phyloP scores from a whole-genome alignment of 192 early-diverging fungal species.

The Entomortierella chlamydospora region DNA sequence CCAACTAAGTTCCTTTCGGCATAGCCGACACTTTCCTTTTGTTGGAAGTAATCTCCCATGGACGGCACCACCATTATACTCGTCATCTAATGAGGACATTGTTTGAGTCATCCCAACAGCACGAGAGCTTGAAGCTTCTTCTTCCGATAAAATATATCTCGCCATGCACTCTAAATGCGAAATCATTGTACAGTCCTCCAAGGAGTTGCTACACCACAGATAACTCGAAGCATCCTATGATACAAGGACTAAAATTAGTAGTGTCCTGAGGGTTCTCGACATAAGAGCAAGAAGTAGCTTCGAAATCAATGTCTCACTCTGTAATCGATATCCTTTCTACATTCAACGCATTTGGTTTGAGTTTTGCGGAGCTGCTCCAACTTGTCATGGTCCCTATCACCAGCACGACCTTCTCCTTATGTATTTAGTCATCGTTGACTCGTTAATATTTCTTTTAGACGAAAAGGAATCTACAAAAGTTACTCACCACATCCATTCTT shows the following conservation, averaged over 20 bases:
- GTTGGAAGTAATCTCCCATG: conserved; percentile 20
- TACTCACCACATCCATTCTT: conserved; percentile 7
- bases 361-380: conserved; percentile 4
- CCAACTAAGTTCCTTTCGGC: conserved; percentile 22
- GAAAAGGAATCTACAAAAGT: no score
- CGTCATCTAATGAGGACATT: neutral
- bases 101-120: no score
- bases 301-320: conserved; percentile 5
- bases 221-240: conserved; percentile 18
- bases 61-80: no score
- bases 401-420: neutral
- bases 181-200: conserved; percentile 22
- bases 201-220: conserved; percentile 11
- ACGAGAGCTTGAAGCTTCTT: neutral
- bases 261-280: neutral
- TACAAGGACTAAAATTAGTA: neutral
- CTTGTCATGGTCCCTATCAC: neutral
- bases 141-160: conserved; percentile 12
- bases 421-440: no score
- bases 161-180: conserved; percentile 47
- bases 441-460: no score
- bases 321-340: conserved; percentile 24
- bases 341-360: conserved; percentile 6
- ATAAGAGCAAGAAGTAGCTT: neutral
- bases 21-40: conserved; percentile 17